phyloP scores from a whole-genome alignment of 2,329 filamentous ascomycete genomes.

The Phialophora macrospora region DNA sequence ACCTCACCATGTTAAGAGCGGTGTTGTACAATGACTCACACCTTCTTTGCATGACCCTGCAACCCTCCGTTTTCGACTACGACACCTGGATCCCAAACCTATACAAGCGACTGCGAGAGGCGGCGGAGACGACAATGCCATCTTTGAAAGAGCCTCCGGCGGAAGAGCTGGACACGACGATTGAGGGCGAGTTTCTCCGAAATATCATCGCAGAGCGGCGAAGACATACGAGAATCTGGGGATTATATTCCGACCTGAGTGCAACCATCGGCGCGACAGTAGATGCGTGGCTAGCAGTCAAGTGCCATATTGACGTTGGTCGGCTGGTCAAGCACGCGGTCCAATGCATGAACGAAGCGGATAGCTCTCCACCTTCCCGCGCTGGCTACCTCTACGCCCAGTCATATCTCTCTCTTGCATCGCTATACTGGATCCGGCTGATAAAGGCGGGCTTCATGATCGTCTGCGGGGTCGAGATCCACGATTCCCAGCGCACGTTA shows the following conservation, averaged over 20 bases:
- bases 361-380: not conserved
- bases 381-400: not conserved
- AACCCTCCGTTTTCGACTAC: conserved; percentile 1
- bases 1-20: conserved; percentile 7
- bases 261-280: not conserved
- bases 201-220: not conserved
- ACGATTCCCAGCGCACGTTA: conserved; percentile 1
- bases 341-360: not conserved
- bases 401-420: conserved; percentile 2
- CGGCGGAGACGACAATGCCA: not conserved
- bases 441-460: conserved; percentile 1
- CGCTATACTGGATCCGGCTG: not conserved
- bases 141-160: not conserved
- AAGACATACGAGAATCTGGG: conserved; percentile 2
- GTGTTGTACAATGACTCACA: not conserved
- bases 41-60: conserved; percentile 1
- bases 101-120: not conserved
- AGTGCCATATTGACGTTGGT: conserved; percentile 1
- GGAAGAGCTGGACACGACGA: not conserved
- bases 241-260: not conserved
- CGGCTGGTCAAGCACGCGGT: not conserved
- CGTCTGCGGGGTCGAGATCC: not conserved
- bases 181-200: not conserved
- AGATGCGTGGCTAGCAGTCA: not conserved
- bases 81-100: not conserved